Evolutionary conservation across 2,329 filamentous ascomycete species (phyloP).

Genomic region (Botrytis galanthina): DNA sequence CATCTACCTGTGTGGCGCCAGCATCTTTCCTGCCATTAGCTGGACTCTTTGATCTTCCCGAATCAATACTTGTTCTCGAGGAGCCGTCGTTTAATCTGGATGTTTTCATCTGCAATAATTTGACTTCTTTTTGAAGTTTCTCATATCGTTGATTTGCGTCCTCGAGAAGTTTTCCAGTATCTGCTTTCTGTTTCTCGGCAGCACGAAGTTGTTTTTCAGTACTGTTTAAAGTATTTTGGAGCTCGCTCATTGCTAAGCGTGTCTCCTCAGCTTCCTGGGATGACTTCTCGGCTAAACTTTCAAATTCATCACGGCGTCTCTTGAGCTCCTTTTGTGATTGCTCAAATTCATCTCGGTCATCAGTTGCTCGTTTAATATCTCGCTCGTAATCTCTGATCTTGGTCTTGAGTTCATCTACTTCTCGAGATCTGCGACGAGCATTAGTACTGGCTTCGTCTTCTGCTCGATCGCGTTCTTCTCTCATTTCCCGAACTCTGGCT

Average conservation of each 20-base stretch:
- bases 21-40: conserved; percentile 26
- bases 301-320: conserved; percentile 70
- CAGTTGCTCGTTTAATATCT: conserved; percentile 65
- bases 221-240: conserved; percentile 79
- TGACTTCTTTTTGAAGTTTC: conserved; percentile 69
- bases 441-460: conserved; percentile 85
- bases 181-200: conserved; percentile 76
- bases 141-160: conserved; percentile 76
- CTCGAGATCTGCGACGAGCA: conserved; percentile 72
- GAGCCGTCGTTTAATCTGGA: conserved; percentile 35
- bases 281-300: conserved; percentile 66
- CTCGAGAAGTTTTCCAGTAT: conserved; percentile 73
- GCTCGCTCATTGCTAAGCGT: conserved; percentile 70
- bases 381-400: conserved; percentile 80
- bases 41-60: conserved; percentile 38
- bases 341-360: conserved; percentile 78
- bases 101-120: conserved; percentile 49
- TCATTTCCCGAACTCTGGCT: conserved; percentile 80
- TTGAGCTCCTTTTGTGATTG: conserved; percentile 72
- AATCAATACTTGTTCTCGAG: conserved; percentile 35
- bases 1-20: conserved; percentile 33
- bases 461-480: conserved; percentile 85
- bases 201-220: conserved; percentile 81
- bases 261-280: conserved; percentile 73
- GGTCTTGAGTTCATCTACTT: conserved; percentile 80